These are phyloP conservation scores for Phlegmacium glaucopus DNA, from an alignment of 768 basidiomycete genomes.

Conservation along the genomic window DNA sequence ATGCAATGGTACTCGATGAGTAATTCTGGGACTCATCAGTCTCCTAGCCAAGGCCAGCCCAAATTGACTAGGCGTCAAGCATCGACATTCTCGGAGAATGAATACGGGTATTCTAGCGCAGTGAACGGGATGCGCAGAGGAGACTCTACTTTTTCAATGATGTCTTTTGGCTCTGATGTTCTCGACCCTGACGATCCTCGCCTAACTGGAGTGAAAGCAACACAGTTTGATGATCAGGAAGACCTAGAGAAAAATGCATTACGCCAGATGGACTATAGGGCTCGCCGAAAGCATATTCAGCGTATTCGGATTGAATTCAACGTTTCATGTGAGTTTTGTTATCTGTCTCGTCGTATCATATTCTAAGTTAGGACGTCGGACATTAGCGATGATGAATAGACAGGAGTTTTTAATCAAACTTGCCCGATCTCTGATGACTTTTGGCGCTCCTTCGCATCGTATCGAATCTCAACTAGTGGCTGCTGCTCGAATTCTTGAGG, in stretches of 20 bases:
- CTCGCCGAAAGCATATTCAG: constrained; percentile 62
- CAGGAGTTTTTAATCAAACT: constrained; percentile 86
- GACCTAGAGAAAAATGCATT: constrained; percentile 61
- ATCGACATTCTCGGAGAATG: constrained; percentile 2
- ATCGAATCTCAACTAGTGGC: constrained; percentile 91
- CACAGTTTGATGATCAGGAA: constrained; percentile 52
- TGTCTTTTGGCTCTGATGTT: constrained; percentile 41
- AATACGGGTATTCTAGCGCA: constrained; percentile 9
- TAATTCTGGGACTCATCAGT: constrained; percentile 20
- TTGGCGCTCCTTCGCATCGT: constrained; percentile 90
- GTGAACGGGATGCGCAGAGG: constrained; percentile 27
- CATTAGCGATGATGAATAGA: constrained; percentile 70
- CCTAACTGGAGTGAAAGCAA: constrained; percentile 53
- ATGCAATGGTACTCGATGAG: constrained; percentile 49
- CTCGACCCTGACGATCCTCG: constrained; percentile 74
- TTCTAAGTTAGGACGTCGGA: neutral
- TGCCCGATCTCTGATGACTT: constrained; percentile 85
- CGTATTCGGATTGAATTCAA: constrained; percentile 73
- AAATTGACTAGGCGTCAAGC: neutral
- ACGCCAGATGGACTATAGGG: constrained; percentile 63
- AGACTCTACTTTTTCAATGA: constrained; percentile 44
- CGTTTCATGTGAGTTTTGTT: constrained; percentile 50
- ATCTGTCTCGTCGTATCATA: neutral
- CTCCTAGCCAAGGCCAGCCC: constrained; percentile 8
- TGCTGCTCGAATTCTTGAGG: constrained; percentile 84